Base-by-base conservation (phyloP, 108 stramenopile genomes). In the Cyclostephanos invisitatus region DNA sequence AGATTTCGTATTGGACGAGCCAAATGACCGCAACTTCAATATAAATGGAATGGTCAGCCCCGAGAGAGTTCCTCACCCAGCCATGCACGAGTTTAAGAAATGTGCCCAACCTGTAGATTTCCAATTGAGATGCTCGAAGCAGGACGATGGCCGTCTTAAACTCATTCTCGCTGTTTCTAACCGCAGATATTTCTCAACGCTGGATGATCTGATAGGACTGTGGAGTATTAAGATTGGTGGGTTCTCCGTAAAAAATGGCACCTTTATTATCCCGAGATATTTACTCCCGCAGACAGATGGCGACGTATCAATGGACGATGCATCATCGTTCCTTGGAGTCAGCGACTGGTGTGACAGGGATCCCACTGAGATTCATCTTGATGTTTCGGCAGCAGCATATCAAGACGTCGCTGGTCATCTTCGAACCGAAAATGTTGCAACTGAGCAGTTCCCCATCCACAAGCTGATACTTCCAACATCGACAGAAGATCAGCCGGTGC, bases 21-120 rank as follows among this genome's bases (percentile, higher is more conserved):
- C 83, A 11, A 69, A 94, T 64, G 91, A 96, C 72, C 72, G 80
- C 25, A 89, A 95, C 60, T 98, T 98, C 72, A 96, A 96, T 72
- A 89, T 95, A 66, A 98, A 98, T 73, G 98, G 98, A 18, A 84
- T 98, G 68, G 87, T 92, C 47, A 81, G 83, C 35, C 97, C 97
- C 1, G 97, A 97, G 49, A 80, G 96, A 32, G 54, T 82, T 37
- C 92, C 96, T 44, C 96, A 97, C 73, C 98, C 98, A 15, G 91
- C 83, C 64, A 89, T 96, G 64, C 44, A 66, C 29, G 98, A 97
- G 83, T 83, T 89, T 18, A 96, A 96, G 74, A 88, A 87, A 63
- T 74, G 97, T 49, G 86, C 87, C 53, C 93, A 94, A 63, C 96
- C 97, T 10, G 90, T 94, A 25, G 73, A 68, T 58, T 79, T 79